These are phyloP conservation scores for Cetradonia linearis DNA, from an alignment of 495 filamentous ascomycete species.

Conservation along the genomic window DNA sequence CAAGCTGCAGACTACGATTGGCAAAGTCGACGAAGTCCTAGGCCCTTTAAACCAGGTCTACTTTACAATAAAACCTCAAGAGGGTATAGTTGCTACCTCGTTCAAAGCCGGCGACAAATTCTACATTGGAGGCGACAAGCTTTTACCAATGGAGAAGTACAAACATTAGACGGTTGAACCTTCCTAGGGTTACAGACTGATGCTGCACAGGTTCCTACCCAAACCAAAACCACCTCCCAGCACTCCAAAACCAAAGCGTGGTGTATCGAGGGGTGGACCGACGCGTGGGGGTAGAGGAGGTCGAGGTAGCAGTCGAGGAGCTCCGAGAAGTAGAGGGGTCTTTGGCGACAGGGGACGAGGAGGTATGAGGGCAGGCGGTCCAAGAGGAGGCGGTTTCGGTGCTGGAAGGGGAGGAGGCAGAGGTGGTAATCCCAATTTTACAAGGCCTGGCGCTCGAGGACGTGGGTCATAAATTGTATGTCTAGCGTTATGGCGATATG, in stretches of 20 bases:
- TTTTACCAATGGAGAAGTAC: constrained; percentile 80
- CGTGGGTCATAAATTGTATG: constrained; percentile 21
- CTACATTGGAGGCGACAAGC: constrained; percentile 88
- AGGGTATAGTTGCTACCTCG: constrained; percentile 85
- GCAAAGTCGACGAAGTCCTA: constrained; percentile 57
- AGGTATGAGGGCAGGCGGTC: constrained; percentile 34
- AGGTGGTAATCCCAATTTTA: constrained; percentile 24
- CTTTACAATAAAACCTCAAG: constrained; percentile 94
- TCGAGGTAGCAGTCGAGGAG: constrained; percentile 39
- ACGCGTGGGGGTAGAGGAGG: constrained; percentile 39
- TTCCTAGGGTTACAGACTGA: constrained; percentile 19
- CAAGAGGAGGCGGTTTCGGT: constrained; percentile 30
- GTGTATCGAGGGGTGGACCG: constrained; percentile 41
- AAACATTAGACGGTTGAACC: constrained; percentile 6
- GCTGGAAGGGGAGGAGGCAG: constrained; percentile 22
- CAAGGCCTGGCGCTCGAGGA: constrained; percentile 22
- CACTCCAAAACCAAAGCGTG: constrained; percentile 49
- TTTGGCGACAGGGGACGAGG: constrained; percentile 32
- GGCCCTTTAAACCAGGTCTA: constrained; percentile 92
- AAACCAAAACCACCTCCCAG: constrained; percentile 78
- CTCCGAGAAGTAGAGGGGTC: constrained; percentile 33
- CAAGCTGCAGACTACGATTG: constrained; percentile 41
- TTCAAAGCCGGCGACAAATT: constrained; percentile 97
- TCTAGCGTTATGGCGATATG: constrained; percentile 17
- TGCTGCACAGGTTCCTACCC: constrained; percentile 62